Base-by-base conservation (phyloP, 2,329 filamentous ascomycete genomes). In the Rosellinia necatrix region DNA sequence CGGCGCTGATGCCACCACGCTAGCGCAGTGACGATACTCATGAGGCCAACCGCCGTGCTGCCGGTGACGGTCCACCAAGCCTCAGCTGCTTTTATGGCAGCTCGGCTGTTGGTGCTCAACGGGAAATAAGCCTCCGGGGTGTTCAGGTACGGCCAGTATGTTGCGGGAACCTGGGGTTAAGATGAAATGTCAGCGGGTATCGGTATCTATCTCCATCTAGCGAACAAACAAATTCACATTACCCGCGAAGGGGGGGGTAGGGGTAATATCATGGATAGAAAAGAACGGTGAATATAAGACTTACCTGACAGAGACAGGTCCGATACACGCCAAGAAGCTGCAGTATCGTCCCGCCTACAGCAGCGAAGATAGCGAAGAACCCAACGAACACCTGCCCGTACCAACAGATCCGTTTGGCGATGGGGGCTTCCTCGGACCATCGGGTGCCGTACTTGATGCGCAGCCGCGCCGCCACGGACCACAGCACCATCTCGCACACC, bases 1-100 rank as follows among this genome's bases (percentile, higher is more conserved):
- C 67, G 58, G 6, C 67, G 60, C 50, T 71, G 68, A 34, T 72
- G 69, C 69, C 69, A 72, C 70, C 68, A 71, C 7, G 66, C 67
- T 22, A 71, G 57, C 10, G 66, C 61, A 19, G 64, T 68, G 3
- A 70, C 62, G 7, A 68, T 53, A 22, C 63, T 64, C 13, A 70
- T 52, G 3, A 67, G 41, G 0, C 58, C 62, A 6, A 69, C 66
- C 0, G 65, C 63, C 4, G 57, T 63, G n/a, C 52, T 64, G 0
- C 68, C 67, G 4, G 62, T 65, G 6, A 63, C 50, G 0, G 62
- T 65, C 68, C 69, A 71, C 65, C 66, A 72, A 8, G 57, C 41
- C 48, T 61, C 44, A 0, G 67, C 68, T 7, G 64, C 67, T 22
- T 47, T 30, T 27, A 70, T 70, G 8, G 60, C 63, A 15, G 53